phyloP scores from a whole-genome alignment of 768 basidiomycete genomes.

The Suillus decipiens region DNA sequence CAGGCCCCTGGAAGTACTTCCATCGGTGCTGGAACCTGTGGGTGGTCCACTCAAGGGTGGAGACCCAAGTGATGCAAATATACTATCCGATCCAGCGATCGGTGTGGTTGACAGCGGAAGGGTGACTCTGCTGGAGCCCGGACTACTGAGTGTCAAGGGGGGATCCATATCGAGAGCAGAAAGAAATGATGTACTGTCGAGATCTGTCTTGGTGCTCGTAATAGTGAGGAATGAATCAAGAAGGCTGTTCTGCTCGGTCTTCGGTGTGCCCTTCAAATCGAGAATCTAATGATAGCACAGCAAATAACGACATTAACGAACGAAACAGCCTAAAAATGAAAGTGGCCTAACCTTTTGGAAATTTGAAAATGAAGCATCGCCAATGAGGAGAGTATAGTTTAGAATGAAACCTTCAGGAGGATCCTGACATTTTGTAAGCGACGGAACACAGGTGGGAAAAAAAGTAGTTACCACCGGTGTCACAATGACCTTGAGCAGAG shows the following conservation, averaged over 20 bases:
- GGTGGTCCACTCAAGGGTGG: conserved; percentile 67
- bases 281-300: conserved; percentile 62
- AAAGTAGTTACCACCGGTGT: conserved; percentile 74
- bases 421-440: conserved; percentile 50
- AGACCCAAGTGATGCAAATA: conserved; percentile 58
- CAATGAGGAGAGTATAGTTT: conserved; percentile 93
- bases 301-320: neutral
- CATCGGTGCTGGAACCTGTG: conserved; percentile 55
- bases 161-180: conserved; percentile 97
- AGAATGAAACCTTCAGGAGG: conserved; percentile 93
- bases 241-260: conserved; percentile 82
- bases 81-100: conserved; percentile 47
- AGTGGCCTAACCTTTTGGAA: conserved; percentile 83
- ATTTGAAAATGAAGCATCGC: conserved; percentile 93
- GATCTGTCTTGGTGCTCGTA: conserved; percentile 88
- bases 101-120: conserved; percentile 43
- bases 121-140: conserved; percentile 61
- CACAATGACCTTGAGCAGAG: conserved; percentile 92
- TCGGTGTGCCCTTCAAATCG: conserved; percentile 91
- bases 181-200: conserved; percentile 90
- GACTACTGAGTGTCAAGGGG: conserved; percentile 56
- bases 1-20: conserved; percentile 38
- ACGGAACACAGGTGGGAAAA: neutral
- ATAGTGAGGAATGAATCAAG: conserved; percentile 90
- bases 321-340: conserved; percentile 15